Conservation (phyloP, 495 filamentous ascomycete genomes). For the Hypoxylon fragiforme region DNA sequence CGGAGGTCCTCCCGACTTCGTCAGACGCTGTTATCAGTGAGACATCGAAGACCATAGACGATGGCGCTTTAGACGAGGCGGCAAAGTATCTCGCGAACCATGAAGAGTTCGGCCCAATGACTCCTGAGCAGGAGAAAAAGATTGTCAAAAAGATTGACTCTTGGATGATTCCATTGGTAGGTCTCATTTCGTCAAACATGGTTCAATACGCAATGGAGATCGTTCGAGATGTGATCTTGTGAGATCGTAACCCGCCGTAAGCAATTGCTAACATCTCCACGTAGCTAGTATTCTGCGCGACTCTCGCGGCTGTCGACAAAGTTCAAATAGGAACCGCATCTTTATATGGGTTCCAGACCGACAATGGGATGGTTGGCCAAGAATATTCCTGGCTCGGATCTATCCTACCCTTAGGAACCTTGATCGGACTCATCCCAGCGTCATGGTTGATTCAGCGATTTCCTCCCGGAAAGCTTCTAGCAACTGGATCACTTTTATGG, state of each 20-base stretch:
- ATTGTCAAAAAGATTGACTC: conserved; percentile 50
- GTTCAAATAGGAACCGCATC: conserved; percentile 44
- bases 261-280: not conserved
- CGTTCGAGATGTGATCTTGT: no score
- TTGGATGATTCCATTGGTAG: conserved; percentile 51
- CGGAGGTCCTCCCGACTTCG: conserved; percentile 11
- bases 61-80: conserved; percentile 22
- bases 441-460: conserved; percentile 47
- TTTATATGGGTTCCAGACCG: conserved; percentile 57
- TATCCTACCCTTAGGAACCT: conserved; percentile 37
- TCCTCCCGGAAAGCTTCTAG: conserved; percentile 46
- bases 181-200: conserved; percentile 9
- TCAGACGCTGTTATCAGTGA: conserved; percentile 11
- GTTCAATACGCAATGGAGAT: not conserved
- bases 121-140: conserved; percentile 41
- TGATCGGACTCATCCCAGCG: conserved; percentile 38
- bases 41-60: conserved; percentile 14
- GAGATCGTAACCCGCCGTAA: not conserved
- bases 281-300: conserved; percentile 25
- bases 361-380: conserved; percentile 53
- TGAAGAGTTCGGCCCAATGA: conserved; percentile 26
- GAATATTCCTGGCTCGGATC: conserved; percentile 60
- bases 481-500: conserved; percentile 22
- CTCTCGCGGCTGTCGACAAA: conserved; percentile 43
- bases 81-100: conserved; percentile 28